Evolutionary conservation across 2,329 filamentous ascomycete genomes (phyloP), one percentile per base, ranked within the genome.

Genomic region (Fusarium domesticum): DNA sequence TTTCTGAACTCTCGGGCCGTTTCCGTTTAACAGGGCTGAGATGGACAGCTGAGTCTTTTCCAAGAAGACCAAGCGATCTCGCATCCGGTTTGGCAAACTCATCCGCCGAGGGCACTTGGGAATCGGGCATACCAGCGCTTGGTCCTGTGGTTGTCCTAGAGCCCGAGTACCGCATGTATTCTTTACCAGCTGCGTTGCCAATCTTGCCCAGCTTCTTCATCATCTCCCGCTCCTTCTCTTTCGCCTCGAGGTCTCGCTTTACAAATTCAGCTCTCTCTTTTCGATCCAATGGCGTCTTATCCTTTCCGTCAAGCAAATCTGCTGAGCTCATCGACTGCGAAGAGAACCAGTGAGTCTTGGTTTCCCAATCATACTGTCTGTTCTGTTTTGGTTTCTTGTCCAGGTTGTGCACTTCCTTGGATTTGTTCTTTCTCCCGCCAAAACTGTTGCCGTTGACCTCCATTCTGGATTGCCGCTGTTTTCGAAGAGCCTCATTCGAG

Each of bases 401-500:
- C 18, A 39, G 42, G 28, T 30, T 15, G 23, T 31, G 42, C 6
- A 34, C 32, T 39, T 48, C 67, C 59, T 35, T 66, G 61, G 43
- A 54, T 40, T 64, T 65, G 38, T 64, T 51, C 44, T 45, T 63
- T 43, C 54, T 58, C 46, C 37, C 56, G 5, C 69, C 68, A 35
- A 70, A 77, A 16, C 77, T 78, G 66, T 83, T 85, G 11, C 76
- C 79, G 61, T 91, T 95, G 48, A 96, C 77, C 60, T 95, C 90
- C 73, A 91, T 84, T 28, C 91, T 78, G 1, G 76, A 73, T 10
- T 80, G 73, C 20, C 74, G 72, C 42, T 61, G 81, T 62, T 88
- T 91, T 42, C 83, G 79, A 3, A 97, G 71, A 18, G 89, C 85
- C 18, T 89, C 73, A 57, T 95, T 90, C 54, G 95, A 82, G 66